Conservation (phyloP, 176 grass and related monocot species). For the Carex littledalei region DNA sequence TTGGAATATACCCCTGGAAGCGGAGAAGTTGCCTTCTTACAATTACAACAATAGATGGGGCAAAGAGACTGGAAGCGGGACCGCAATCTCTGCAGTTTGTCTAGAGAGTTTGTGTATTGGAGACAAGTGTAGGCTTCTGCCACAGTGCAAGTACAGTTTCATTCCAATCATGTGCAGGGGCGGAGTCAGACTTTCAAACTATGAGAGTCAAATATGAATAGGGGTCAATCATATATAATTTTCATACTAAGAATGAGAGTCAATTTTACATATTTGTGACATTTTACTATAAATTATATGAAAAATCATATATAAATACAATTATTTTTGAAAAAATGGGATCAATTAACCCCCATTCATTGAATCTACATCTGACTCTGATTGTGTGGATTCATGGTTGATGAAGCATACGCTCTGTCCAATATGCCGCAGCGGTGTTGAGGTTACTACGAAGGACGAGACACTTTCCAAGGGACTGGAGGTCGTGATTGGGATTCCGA, state of each 20-base stretch:
- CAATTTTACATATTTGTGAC: no score
- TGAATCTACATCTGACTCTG: no score
- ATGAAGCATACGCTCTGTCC: slow-evolving; percentile 50
- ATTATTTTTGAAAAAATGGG: no score
- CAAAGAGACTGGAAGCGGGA: neutral
- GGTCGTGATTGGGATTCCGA: neutral
- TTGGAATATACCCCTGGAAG: no score
- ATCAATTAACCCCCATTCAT: no score
- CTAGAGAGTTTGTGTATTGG: slow-evolving; percentile 37
- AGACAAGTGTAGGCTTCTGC: slow-evolving; percentile 44
- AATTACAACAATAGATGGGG: slow-evolving; percentile 1
- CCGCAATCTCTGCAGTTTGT: slow-evolving; percentile 47
- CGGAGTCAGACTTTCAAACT: no score
- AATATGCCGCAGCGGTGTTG: slow-evolving; percentile 39
- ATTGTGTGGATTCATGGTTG: slow-evolving; percentile 72
- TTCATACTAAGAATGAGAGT: no score
- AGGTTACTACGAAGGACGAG: neutral
- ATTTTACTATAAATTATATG: no score
- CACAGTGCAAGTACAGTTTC: slow-evolving; percentile 59
- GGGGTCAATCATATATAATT: no score
- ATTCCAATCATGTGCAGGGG: no score
- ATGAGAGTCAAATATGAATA: no score
- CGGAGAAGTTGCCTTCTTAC: slow-evolving; percentile 38
- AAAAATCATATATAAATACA: no score
- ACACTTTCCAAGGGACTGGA: neutral